Base-by-base conservation (phyloP, 371 early-diverging fungal genomes). In the Mucor saturninus region DNA sequence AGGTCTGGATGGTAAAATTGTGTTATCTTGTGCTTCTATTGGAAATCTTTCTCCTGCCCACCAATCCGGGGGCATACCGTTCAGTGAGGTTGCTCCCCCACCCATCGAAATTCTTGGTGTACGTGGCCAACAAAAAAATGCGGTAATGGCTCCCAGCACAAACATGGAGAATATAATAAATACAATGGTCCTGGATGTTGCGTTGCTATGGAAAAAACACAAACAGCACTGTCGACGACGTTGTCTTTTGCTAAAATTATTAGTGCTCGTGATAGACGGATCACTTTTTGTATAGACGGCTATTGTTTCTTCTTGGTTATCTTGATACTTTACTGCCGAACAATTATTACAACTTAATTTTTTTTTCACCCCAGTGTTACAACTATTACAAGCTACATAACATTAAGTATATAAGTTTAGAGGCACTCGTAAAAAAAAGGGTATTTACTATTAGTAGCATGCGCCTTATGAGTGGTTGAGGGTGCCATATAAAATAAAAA, bases 81-180 rank as follows among this genome's bases (percentile, higher is more conserved):
- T 59, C 14, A 66, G 7, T 9, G 62, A 56, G 0, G 48, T 67
- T 21, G 56, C 71, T 32, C 59, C 63, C 14, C 59, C 71, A 21
- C 60, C 54, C 50, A 63, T 62, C 5, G 49, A 40, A 2, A 71
- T 42, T 6, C 37, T 35, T 1, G 71, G 71, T 9, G 62, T 59
- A 4, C 71, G 59, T 40, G 71, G 67, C 71, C 67, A 67, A 15
- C 67, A 67, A 21, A 71, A 60, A 39, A 74, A 79, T 21, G 67
- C 49, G 1, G 68, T 57, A 38, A 70, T 61, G 2, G 61, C 68
- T 1, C 71, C 68, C 8, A 74, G 11, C 0, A 69, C 30, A 15
- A 51, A 59, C 2, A 68, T 13, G 13, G 40, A 46, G 42, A 72
- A 72, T 7, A 64, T 31, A 4, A 54, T 10, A 39, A 72, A 61